These are phyloP conservation scores for Tieghemostelium lacteum DNA, from an alignment of 78 protist species.

Conservation along the genomic window DNA sequence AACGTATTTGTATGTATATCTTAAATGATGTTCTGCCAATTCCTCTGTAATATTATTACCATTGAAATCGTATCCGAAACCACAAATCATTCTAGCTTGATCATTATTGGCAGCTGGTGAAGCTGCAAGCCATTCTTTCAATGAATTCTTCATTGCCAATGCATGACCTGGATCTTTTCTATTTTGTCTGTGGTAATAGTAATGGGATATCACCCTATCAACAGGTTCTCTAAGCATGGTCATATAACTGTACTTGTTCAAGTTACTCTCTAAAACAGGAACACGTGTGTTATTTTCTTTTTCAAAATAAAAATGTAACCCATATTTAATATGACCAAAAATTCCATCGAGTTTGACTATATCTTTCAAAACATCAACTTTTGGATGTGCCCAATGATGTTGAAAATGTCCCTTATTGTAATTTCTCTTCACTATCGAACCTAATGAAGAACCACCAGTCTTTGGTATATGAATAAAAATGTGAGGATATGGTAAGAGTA, in stretches of 20 bases:
- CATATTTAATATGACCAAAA: conserved; percentile 59
- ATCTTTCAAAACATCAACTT: background rate
- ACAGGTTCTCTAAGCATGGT: conserved; percentile 77
- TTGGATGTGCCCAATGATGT: conserved; percentile 63
- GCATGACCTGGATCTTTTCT: conserved; percentile 60
- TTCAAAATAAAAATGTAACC: conserved; percentile 41
- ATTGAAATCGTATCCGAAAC: conserved; percentile 1
- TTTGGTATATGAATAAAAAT: conserved; percentile 66
- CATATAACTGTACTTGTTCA: conserved; percentile 42
- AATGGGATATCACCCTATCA: conserved; percentile 66
- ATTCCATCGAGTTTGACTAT: background rate
- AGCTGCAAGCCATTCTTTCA: conserved; percentile 32
- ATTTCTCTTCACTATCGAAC: conserved; percentile 45
- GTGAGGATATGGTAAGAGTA: conserved; percentile 45
- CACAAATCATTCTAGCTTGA: conserved; percentile 77
- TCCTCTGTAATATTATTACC: background rate
- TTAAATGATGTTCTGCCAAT: conserved; percentile 51
- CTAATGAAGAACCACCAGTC: conserved; percentile 44
- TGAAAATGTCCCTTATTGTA: conserved; percentile 16
- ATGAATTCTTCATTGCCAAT: conserved; percentile 13
- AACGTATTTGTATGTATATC: conserved; percentile 41
- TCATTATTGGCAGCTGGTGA: conserved; percentile 52
- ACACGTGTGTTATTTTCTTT: background rate
- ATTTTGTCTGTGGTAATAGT: conserved; percentile 72
- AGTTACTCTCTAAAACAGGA: conserved; percentile 4